Evolutionary conservation across 148 eudicot species (phyloP), one percentile per base, ranked within the genome.

Genomic region (Fallopia convolvulus): DNA sequence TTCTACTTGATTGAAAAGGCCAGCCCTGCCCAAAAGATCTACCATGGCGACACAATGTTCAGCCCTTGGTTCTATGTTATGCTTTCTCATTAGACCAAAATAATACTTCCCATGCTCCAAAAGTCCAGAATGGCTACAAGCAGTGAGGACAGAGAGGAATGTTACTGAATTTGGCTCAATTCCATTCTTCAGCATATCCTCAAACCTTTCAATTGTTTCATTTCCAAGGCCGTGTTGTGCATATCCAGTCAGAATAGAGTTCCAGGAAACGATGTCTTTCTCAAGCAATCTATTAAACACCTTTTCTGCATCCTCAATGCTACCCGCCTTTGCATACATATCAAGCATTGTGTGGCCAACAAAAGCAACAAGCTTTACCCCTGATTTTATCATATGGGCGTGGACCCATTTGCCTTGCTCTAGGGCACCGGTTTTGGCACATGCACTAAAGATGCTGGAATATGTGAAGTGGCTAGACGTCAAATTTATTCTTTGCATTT

Each of bases 381-480:
- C 91, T 6, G 83, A 81, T 46, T 88, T 90, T 61, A 87, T 75
- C 83, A 90, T 81, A 82, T 87, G 86, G 41, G 84, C 86, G 63
- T 90, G 94, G 30, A 88, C 77, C 91, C 94, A 87, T 80, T 87
- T 90, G 47, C 91, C 94, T 81, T 87, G 91, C 74, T 90, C 94
- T 71, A 90, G 72, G 70, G 86, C 86, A 20, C 94, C 94, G 40
- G 41, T 78, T 40, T 84, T 83, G 8, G 91, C 86, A 83, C 87
- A 90, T 65, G 90, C 85, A 74, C 78, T 77, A 39, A 88, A 85
- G 18, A 90, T 65, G 66, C 85, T 85, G 18, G 93, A 86, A 74
- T 82, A 90, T 17, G 91, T 90, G 71, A 87, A 90, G 49, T 83
- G 81, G 58, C 82, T 83, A 13, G 90, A 86, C 48, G 66, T 53